phyloP scores from a whole-genome alignment of 2,329 filamentous ascomycete genomes.

The Pseudogymnoascus destructans region DNA sequence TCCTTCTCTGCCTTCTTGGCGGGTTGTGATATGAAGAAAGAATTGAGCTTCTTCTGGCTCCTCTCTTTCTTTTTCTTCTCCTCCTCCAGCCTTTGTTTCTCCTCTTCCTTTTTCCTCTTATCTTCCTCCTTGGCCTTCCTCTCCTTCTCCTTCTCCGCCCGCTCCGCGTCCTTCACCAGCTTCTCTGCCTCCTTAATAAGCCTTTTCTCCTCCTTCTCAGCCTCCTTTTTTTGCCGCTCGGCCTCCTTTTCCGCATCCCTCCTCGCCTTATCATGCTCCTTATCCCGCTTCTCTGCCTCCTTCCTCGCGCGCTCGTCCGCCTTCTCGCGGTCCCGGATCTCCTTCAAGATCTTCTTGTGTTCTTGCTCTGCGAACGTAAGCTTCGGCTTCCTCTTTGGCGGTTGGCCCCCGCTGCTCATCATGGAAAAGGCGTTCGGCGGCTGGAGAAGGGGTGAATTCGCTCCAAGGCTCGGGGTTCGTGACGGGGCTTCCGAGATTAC shows the following conservation, averaged over 20 bases:
- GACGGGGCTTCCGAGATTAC: neutral
- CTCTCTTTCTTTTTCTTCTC: slow-evolving; percentile 35
- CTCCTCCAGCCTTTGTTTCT: slow-evolving; percentile 33
- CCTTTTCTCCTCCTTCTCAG: slow-evolving; percentile 26
- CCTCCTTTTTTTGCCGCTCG: slow-evolving; percentile 25
- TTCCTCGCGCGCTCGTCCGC: slow-evolving; percentile 29
- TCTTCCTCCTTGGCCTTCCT: slow-evolving; percentile 28
- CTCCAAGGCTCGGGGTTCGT: neutral
- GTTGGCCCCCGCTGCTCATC: neutral
- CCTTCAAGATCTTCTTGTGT: slow-evolving; percentile 27
- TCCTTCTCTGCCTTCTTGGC: slow-evolving; percentile 15
- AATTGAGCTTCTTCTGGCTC: slow-evolving; percentile 30
- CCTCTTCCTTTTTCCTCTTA: slow-evolving; percentile 26
- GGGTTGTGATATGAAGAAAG: slow-evolving; percentile 16
- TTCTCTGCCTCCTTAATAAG: slow-evolving; percentile 26
- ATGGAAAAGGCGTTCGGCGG: neutral
- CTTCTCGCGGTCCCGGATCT: slow-evolving; percentile 17
- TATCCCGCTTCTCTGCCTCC: slow-evolving; percentile 21
- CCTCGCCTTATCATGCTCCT: slow-evolving; percentile 14
- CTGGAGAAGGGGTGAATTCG: neutral
- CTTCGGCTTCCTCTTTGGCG: slow-evolving; percentile 4
- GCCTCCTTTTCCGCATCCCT: slow-evolving; percentile 16
- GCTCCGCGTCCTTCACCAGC: slow-evolving; percentile 35
- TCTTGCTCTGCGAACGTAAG: slow-evolving; percentile 9
- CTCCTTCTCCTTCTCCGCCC: slow-evolving; percentile 27